Evolutionary conservation across 208 protist species (phyloP), one percentile per base, ranked within the genome.

Genomic region (Leishmania major): DNA sequence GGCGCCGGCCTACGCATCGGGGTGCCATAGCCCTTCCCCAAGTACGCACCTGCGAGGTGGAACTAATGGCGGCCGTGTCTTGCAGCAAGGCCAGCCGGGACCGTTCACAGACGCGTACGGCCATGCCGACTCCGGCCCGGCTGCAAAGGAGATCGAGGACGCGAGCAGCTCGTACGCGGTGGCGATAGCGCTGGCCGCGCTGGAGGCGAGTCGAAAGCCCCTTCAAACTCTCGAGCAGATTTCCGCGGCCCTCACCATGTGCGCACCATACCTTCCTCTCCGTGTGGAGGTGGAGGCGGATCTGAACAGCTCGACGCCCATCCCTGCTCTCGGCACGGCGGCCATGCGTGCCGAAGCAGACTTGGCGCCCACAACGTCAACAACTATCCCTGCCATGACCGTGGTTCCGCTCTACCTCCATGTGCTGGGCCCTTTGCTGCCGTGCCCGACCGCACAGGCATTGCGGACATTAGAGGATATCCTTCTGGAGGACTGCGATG

Each of bases 401-500:
- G 55, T 37, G 3, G 51, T 86, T 19, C 78, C 78, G 10, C 73
- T 90, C 80, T 85, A 74, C 77, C 35, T 84, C 40, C 88, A 90
- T 25, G 70, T 95, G 10, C 59, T 90, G 11, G 93, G 93, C 3
- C 93, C 93, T 0, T 35, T 96, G 60, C 89, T 83, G 73, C 17
- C 70, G 11, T 79, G 80, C 28, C 51, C 83, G 1, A 83, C 88
- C 69, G 73, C 90, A 6, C 83, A 78, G 19, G 87, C 89, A 7
- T 84, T 96, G 28, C 81, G 81, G 8, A 66, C 92, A 15, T 40
- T 95, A 13, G 91, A 96, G 78, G 91, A 94, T 79, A 71, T 96
- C 5, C 82, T 96, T 17, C 84, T 96, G 10, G 93, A 96, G 76
- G 93, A 95, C 84, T 93, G 90, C 73, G 85, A 89, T 57, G 53